phyloP scores from a whole-genome alignment of 2,329 filamentous ascomycete species.

The Talaromyces sp. region DNA sequence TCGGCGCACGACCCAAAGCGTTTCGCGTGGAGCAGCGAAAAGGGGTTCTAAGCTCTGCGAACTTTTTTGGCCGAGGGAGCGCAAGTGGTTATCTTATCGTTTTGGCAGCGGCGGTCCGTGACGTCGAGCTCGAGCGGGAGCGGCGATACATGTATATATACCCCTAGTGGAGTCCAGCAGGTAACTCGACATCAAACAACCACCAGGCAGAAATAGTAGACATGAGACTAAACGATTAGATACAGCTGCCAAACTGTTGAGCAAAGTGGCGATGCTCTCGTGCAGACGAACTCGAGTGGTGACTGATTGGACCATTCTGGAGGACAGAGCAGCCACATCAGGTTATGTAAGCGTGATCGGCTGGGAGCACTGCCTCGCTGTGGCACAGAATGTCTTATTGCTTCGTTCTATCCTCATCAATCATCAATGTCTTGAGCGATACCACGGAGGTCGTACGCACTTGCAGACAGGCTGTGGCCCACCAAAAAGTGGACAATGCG shows the following conservation, averaged over 20 bases:
- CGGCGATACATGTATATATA: background rate
- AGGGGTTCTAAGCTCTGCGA: background rate
- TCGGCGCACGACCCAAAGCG: background rate
- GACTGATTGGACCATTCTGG: background rate
- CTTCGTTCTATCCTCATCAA: too few species aligned
- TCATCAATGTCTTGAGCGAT: too few species aligned
- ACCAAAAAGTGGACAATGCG: too few species aligned
- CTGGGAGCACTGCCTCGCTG: background rate
- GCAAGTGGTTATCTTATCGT: slow-evolving; percentile 8
- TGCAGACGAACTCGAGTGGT: background rate
- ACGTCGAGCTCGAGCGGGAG: background rate
- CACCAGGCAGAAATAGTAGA: background rate
- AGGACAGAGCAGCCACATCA: background rate
- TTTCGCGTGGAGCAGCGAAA: slow-evolving; percentile 5
- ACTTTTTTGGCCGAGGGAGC: background rate
- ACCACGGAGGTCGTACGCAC: too few species aligned
- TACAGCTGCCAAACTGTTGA: background rate
- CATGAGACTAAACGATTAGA: background rate
- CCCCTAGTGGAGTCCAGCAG: background rate
- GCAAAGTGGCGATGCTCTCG: background rate
- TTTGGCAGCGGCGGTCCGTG: background rate
- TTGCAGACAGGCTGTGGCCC: too few species aligned
- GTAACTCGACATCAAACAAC: background rate
- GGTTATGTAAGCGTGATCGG: slow-evolving; percentile 8
- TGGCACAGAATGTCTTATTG: background rate